Evolutionary conservation across 208 protist genomes (phyloP), one percentile per base, ranked within the genome.

Genomic region (Tritrichomonas foetus): DNA sequence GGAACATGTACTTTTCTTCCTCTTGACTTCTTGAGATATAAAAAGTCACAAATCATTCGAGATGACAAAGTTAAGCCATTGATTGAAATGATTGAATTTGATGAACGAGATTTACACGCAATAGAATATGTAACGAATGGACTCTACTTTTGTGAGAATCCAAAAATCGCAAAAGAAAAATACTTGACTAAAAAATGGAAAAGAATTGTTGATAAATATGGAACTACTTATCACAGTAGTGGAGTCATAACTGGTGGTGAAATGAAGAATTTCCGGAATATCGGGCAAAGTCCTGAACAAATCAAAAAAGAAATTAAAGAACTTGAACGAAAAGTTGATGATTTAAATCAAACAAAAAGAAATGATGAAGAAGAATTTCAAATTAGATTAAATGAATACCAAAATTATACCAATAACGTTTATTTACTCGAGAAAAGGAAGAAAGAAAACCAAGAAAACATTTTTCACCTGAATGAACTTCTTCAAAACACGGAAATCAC

Each of bases 281-380:
- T 3, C 1, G 16, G 3, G 13, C 49, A 49, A 84, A 53, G 9
- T 84, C n/a, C n/a, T 8, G 2, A 49, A 84, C 3, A 5, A 13
- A 5, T 84, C n/a, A 27, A 84, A 84, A 30, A 84, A n/a, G 74
- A 84, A 84, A 84, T 53, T n/a, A 44, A 84, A n/a, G 53, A 20
- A 53, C 3, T 33, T 53, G 2, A 84, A 84, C 2, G 11, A 11
- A 84, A 49, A 84, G 16, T 27, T 49, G 27, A 30, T 11, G 74
- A 53, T 1, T 27, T 47, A 53, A 49, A 44, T 27, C 1, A 49
- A 49, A 53, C 0, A 84, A 49, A 53, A 33, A 3, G 36, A 53
- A 8, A 84, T 30, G 3, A 53, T n/a, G 36, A 53, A 22, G 36
- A 3, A 53, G 22, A 49, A 53, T 11, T n/a, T 49, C 25, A 16